These are phyloP conservation scores for Lotus japonicus DNA, from an alignment of 306 rosid genomes.

Conservation along the genomic window DNA sequence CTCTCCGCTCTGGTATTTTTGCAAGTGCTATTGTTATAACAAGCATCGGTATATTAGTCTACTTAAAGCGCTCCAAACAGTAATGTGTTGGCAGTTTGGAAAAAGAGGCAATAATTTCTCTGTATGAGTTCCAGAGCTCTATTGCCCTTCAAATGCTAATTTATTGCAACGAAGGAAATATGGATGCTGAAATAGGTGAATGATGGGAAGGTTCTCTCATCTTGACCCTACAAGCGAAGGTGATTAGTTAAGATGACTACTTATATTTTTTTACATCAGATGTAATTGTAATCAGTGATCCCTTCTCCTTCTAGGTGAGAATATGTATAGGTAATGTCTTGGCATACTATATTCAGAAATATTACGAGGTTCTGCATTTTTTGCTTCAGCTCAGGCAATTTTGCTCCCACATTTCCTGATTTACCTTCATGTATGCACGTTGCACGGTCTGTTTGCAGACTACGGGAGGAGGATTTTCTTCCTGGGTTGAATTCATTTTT, in stretches of 20 bases:
- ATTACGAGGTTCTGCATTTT: neutral
- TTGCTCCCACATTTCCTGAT: neutral
- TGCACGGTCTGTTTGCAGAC: neutral
- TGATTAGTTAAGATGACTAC: conserved; percentile 10
- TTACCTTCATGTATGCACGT: neutral
- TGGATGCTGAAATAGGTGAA: conserved; percentile 8
- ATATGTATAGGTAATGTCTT: conserved; percentile 15
- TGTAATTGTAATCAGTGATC: conserved; percentile 14
- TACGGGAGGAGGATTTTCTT: neutral
- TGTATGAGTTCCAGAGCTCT: conserved; percentile 10
- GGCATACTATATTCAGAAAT: neutral
- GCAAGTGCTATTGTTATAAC: conserved; percentile 59
- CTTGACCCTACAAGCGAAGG: neutral
- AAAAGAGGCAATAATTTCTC: neutral
- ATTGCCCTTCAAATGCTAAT: neutral
- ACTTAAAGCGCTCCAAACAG: conserved; percentile 58
- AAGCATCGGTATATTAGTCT: conserved; percentile 51
- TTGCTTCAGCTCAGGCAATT: neutral
- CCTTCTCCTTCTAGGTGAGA: conserved; percentile 6
- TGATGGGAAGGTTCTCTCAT: conserved; percentile 9
- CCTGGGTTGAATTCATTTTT: neutral
- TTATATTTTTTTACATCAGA: neutral
- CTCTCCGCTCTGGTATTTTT: conserved; percentile 38
- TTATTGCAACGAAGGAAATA: conserved; percentile 6
- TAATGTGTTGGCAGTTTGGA: conserved; percentile 15